These are phyloP conservation scores for Salicornia ramosissima DNA, from an alignment of 148 eudicot genomes.

Conservation along the genomic window DNA sequence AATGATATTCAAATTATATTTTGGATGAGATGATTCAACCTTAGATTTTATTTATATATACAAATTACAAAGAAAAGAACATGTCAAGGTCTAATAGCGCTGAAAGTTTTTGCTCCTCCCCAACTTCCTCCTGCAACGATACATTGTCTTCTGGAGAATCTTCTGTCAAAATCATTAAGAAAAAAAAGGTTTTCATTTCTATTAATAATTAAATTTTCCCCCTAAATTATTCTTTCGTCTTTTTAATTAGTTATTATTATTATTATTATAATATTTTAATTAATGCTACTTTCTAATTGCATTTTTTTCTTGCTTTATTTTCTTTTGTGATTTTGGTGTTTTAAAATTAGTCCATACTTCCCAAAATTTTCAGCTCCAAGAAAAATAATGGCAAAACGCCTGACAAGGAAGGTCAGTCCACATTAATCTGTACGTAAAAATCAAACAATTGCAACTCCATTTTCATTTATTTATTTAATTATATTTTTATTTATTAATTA, in stretches of 20 bases:
- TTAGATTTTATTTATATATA: not conserved
- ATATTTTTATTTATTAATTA: not conserved
- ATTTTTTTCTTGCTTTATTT: too few relatives aligned
- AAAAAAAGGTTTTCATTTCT: slow-evolving; percentile 25
- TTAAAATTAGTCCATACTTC: slow-evolving; percentile 48
- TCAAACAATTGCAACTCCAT: not conserved
- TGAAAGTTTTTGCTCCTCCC: slow-evolving; percentile 15
- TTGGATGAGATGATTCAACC: too few relatives aligned
- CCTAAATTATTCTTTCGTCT: not conserved
- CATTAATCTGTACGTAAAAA: not conserved
- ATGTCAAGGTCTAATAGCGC: slow-evolving; percentile 19
- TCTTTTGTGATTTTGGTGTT: not conserved
- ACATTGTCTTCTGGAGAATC: slow-evolving; percentile 5
- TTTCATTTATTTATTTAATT: not conserved
- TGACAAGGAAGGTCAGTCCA: slow-evolving; percentile 41
- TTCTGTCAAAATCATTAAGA: slow-evolving; percentile 27
- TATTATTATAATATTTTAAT: not conserved
- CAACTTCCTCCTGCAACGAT: slow-evolving; percentile 23
- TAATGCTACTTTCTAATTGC: not conserved
- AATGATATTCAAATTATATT: too few relatives aligned
- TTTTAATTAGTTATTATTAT: not conserved
- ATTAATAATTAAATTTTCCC: not conserved
- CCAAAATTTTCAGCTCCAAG: slow-evolving; percentile 61
- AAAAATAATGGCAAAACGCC: slow-evolving; percentile 29
- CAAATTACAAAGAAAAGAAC: not conserved